These are phyloP conservation scores for Suhomyces yuchorum DNA, from an alignment of 1,139 yeast genomes.

Conservation along the genomic window DNA sequence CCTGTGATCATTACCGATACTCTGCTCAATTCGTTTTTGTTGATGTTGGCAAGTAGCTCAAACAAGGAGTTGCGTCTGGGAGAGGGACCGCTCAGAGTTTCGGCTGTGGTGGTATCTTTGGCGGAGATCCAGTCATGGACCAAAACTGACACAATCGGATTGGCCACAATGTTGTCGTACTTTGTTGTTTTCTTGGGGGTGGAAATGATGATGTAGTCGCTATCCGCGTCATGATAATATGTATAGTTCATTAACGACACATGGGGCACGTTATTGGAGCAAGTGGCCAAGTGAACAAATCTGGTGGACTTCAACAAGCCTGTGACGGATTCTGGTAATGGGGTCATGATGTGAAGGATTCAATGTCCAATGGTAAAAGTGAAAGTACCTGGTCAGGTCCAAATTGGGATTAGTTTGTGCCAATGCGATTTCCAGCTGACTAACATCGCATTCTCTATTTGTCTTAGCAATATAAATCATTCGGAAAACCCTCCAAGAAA, in stretches of 20 bases:
- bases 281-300: constrained; percentile 82
- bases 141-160: constrained; percentile 75
- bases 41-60: constrained; percentile 67
- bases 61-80: constrained; percentile 50
- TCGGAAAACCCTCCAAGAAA: not conserved
- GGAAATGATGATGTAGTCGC: constrained; percentile 62
- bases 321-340: constrained; percentile 58
- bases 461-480: not conserved
- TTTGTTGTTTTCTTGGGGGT: constrained; percentile 72
- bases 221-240: constrained; percentile 46
- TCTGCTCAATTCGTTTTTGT: constrained; percentile 73
- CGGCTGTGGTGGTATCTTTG: constrained; percentile 25
- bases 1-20: constrained; percentile 82
- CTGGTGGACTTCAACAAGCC: constrained; percentile 58
- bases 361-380: not conserved
- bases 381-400: not conserved
- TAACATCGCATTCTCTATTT: not conserved
- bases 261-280: constrained; percentile 68
- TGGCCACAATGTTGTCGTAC: constrained; percentile 61
- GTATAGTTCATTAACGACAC: constrained; percentile 89
- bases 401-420: not conserved
- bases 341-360: constrained; percentile 6
- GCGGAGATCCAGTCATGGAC: constrained; percentile 87
- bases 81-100: constrained; percentile 19
- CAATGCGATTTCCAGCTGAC: not conserved